These are phyloP conservation scores for Chalciporus piperatoides DNA, from an alignment of 1,284 basidiomycete genomes.

Conservation along the genomic window DNA sequence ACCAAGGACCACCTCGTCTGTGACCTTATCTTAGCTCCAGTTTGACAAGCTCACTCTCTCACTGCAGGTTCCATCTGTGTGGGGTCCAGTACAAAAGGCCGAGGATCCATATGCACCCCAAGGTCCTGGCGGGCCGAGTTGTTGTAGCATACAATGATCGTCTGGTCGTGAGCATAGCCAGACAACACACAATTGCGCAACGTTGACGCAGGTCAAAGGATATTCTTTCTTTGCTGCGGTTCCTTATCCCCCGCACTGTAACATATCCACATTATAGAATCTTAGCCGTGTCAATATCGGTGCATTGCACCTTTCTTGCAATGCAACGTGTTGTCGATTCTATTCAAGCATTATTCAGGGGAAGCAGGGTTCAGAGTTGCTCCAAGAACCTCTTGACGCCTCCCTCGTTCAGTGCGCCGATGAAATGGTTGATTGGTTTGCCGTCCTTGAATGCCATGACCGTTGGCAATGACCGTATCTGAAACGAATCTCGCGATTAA, in stretches of 20 bases:
- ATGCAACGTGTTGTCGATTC: conserved; percentile 17
- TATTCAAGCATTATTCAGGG: conserved; percentile 9
- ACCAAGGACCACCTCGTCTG: conserved; percentile 67
- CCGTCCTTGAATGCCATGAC: conserved; percentile 69
- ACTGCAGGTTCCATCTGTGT: conserved; percentile 78
- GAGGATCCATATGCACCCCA: conserved; percentile 79
- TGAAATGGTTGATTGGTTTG: conserved; percentile 49
- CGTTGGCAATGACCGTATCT: conserved; percentile 68
- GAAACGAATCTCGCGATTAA: conserved; percentile 4
- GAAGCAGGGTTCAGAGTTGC: conserved; percentile 30
- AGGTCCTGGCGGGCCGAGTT: conserved; percentile 21
- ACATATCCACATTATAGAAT: conserved; percentile 10
- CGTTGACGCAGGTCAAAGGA: conserved; percentile 4
- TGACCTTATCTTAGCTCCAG: conserved; percentile 1
- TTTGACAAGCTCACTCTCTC: conserved; percentile 10
- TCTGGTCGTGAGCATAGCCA: neutral
- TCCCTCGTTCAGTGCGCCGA: conserved; percentile 54
- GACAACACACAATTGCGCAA: conserved; percentile 2
- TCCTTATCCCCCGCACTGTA: conserved; percentile 17
- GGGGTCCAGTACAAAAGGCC: conserved; percentile 81
- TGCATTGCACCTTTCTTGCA: conserved; percentile 6
- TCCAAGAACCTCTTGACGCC: conserved; percentile 50
- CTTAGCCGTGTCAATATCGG: neutral
- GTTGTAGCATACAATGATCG: conserved; percentile 32
- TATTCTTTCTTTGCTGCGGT: conserved; percentile 2